phyloP scores from a whole-genome alignment of 2,329 filamentous ascomycete species.

The Monilinia laxa region DNA sequence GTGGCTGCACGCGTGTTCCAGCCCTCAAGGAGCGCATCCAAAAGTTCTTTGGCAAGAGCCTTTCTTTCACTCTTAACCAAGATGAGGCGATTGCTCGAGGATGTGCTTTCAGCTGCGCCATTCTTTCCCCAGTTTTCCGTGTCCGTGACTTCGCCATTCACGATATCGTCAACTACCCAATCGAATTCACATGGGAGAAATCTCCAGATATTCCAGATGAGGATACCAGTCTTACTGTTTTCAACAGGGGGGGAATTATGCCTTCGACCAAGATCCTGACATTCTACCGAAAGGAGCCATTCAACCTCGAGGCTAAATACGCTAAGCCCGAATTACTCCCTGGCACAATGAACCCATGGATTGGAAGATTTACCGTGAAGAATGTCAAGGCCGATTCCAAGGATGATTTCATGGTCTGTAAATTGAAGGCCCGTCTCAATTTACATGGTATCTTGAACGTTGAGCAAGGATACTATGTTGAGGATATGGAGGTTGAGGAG shows the following conservation, averaged over 20 bases:
- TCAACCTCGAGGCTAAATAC: slow-evolving; percentile 94
- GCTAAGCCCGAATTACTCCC: slow-evolving; percentile 82
- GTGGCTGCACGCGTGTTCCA: slow-evolving; percentile 91
- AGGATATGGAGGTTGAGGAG: slow-evolving; percentile 96
- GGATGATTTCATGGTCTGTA: slow-evolving; percentile 99
- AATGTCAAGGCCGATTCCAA: slow-evolving; percentile 90
- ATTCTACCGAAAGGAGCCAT: slow-evolving; percentile 97
- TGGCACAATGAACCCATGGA: slow-evolving; percentile 90
- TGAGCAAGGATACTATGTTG: slow-evolving; percentile 95
- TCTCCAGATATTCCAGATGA: slow-evolving; percentile 97
- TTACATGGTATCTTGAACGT: slow-evolving; percentile 95
- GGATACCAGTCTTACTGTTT: slow-evolving; percentile 94
- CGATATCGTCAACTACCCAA: slow-evolving; percentile 96
- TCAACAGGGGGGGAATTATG: slow-evolving; percentile 95
- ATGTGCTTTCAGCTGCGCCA: slow-evolving; percentile 96
- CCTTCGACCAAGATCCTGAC: slow-evolving; percentile 99
- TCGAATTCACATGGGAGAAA: slow-evolving; percentile 99
- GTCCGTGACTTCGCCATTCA: slow-evolving; percentile 97
- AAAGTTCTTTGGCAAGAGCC: slow-evolving; percentile 84
- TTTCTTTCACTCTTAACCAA: slow-evolving; percentile 97
- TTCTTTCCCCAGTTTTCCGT: slow-evolving; percentile 95
- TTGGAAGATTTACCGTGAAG: slow-evolving; percentile 97
- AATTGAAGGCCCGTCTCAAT: slow-evolving; percentile 96
- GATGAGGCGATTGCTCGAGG: slow-evolving; percentile 96
- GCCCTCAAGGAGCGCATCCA: slow-evolving; percentile 87